A percentile compares a stretch with the other conserved stretches of the same genome.
phyloP scores from a whole-genome alignment of 192 early-diverging fungal genomes.

The Rhizophagus clarus region DNA sequence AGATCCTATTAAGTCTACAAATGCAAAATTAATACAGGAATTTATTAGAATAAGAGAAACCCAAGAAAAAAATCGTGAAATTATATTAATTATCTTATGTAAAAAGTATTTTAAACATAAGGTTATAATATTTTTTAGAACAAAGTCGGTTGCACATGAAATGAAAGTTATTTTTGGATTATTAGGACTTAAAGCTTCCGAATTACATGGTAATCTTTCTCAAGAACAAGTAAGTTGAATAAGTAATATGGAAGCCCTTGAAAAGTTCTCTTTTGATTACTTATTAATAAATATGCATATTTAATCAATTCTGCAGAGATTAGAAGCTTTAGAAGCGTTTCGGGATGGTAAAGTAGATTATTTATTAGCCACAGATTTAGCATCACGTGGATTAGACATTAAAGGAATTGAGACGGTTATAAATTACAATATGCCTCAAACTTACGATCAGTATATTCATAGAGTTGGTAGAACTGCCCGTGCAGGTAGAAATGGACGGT shows the following conservation, averaged over 20 bases:
- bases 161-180: constrained; percentile 98
- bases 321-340: constrained; percentile 90
- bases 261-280: background rate
- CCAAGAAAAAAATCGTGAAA: constrained; percentile 83
- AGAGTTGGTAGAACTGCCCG: constrained; percentile 95
- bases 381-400: constrained; percentile 96
- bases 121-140: constrained; percentile 92
- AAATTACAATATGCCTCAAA: constrained; percentile 97
- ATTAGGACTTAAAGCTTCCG: constrained; percentile 81
- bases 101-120: constrained; percentile 74
- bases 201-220: constrained; percentile 93
- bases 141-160: constrained; percentile 93
- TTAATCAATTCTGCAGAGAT: constrained; percentile 43
- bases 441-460: constrained; percentile 92
- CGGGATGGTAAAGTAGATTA: constrained; percentile 83
- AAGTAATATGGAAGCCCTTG: background rate
- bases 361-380: constrained; percentile 95
- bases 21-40: constrained; percentile 83
- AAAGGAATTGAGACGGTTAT: constrained; percentile 96
- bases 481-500: constrained; percentile 79
- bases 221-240: constrained; percentile 65
- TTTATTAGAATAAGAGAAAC: constrained; percentile 91
- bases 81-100: constrained; percentile 85
- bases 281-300: background rate
- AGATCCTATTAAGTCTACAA: constrained; percentile 78